Conservation (phyloP, 129 eudicot species). For the Helichrysum umbraculigerum region DNA sequence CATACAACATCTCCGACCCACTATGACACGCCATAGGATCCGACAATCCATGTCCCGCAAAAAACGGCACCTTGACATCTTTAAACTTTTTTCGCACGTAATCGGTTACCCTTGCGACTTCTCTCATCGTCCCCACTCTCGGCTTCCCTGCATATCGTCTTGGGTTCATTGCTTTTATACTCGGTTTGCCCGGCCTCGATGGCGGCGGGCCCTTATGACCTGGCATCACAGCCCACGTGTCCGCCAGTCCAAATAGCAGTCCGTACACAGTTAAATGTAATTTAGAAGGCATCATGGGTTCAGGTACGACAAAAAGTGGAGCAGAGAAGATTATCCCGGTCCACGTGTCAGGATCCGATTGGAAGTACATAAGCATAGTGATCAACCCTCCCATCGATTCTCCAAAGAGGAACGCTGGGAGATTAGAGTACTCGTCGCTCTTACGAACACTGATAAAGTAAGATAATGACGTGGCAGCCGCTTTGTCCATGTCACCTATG, state of each 20-base stretch:
- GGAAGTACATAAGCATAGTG: constrained; percentile 65
- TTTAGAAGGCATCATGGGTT: constrained; percentile 67
- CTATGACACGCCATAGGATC: constrained; percentile 58
- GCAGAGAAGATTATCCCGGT: constrained; percentile 66
- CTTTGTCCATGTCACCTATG: constrained; percentile 54
- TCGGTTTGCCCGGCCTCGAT: constrained; percentile 51
- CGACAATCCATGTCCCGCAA: constrained; percentile 59
- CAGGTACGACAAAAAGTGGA: constrained; percentile 67
- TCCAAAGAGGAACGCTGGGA: constrained; percentile 70
- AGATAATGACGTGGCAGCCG: constrained; percentile 44
- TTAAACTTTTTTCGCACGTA: constrained; percentile 56
- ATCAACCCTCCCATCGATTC: constrained; percentile 68
- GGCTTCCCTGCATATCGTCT: constrained; percentile 63
- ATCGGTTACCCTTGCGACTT: constrained; percentile 42
- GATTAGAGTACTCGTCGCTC: constrained; percentile 48
- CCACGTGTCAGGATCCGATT: constrained; percentile 62
- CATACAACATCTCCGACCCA: constrained; percentile 60
- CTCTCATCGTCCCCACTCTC: constrained; percentile 78
- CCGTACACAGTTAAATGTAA: constrained; percentile 61
- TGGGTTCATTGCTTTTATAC: constrained; percentile 56
- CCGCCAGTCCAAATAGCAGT: constrained; percentile 68
- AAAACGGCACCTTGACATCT: constrained; percentile 55
- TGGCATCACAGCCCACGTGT: constrained; percentile 84
- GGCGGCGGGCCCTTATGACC: constrained; percentile 50
- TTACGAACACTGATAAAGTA: constrained; percentile 52